Percentiles rank a stretch among this genome's conserved stretches.
Evolutionary conservation across 2,329 filamentous ascomycete genomes (phyloP).

Genomic region (Diplodia sapinea): DNA sequence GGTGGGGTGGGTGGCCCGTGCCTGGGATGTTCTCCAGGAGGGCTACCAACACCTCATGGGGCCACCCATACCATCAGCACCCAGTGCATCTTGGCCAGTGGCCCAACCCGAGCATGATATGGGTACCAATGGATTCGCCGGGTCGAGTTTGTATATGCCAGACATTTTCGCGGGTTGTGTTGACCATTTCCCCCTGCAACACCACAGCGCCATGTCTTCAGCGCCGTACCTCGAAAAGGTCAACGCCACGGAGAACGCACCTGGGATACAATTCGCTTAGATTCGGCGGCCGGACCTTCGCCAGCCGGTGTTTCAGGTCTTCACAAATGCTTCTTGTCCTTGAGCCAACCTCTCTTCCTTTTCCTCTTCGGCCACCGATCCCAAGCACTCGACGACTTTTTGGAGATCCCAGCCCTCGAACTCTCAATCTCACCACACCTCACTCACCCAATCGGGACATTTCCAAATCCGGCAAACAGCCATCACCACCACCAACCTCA

Average conservation of each 20-base stretch:
- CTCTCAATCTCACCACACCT: not conserved
- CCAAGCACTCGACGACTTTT: not conserved
- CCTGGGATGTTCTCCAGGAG: not conserved
- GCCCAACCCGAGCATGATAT: not conserved
- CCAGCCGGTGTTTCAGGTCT: no score
- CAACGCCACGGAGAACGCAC: constrained; percentile 8
- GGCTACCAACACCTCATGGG: not conserved
- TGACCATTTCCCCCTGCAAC: no score
- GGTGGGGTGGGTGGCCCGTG: not conserved
- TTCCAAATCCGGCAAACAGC: not conserved
- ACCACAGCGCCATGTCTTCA: not conserved
- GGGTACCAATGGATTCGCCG: not conserved
- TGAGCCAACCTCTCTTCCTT: not conserved
- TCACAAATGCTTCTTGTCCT: not conserved
- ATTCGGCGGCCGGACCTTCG: no score
- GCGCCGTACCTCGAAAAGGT: not conserved
- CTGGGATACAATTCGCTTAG: not conserved
- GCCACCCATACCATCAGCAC: not conserved
- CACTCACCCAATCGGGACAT: not conserved
- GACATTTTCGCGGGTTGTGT: not conserved
- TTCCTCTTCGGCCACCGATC: constrained; percentile 6
- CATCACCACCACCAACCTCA: not conserved
- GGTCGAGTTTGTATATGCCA: not conserved
- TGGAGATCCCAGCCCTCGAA: no score
- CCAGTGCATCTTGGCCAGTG: not conserved